A percentile compares a stretch with the other conserved stretches of the same genome.
Evolutionary conservation across 192 early-diverging fungal genomes (phyloP).

Genomic region (Coemansia sp.): DNA sequence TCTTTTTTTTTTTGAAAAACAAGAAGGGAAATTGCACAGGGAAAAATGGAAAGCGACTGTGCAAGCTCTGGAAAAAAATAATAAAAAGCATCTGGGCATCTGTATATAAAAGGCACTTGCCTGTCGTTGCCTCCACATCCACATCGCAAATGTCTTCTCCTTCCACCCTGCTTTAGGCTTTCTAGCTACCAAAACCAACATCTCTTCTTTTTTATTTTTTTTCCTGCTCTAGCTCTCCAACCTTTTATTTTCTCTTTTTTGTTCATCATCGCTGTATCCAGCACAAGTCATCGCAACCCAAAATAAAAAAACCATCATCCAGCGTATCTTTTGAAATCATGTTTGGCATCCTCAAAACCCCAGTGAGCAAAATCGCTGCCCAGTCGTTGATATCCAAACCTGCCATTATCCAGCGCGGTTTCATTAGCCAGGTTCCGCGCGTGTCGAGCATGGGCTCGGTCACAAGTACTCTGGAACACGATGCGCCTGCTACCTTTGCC

Average conservation of each 20-base stretch:
- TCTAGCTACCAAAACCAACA: too few relatives aligned
- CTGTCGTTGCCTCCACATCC: too few relatives aligned
- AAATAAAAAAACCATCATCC: neutral
- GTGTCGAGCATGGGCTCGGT: slow-evolving; percentile 41
- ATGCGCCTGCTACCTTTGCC: slow-evolving; percentile 25
- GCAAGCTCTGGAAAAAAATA: too few relatives aligned
- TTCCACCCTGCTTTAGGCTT: too few relatives aligned
- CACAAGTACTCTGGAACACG: slow-evolving; percentile 35
- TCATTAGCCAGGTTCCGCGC: slow-evolving; percentile 39
- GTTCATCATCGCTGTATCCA: too few relatives aligned
- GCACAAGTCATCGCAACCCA: neutral
- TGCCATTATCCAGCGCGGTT: slow-evolving; percentile 10
- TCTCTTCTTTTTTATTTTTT: too few relatives aligned
- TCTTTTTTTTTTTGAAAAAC: slow-evolving; percentile 2
- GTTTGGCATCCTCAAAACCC: slow-evolving; percentile 16
- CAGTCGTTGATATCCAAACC: slow-evolving; percentile 8
- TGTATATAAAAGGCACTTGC: too few relatives aligned
- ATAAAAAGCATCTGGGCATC: too few relatives aligned
- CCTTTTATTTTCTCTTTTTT: too few relatives aligned
- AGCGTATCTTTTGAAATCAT: slow-evolving; percentile 1
- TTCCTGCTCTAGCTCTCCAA: too few relatives aligned
- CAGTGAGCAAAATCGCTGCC: neutral
- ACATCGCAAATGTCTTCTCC: too few relatives aligned
- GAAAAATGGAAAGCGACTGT: too few relatives aligned
- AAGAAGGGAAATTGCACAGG: neutral